Evolutionary conservation across 495 filamentous ascomycete genomes (phyloP).

Genomic region (Penicillium nucicola): DNA sequence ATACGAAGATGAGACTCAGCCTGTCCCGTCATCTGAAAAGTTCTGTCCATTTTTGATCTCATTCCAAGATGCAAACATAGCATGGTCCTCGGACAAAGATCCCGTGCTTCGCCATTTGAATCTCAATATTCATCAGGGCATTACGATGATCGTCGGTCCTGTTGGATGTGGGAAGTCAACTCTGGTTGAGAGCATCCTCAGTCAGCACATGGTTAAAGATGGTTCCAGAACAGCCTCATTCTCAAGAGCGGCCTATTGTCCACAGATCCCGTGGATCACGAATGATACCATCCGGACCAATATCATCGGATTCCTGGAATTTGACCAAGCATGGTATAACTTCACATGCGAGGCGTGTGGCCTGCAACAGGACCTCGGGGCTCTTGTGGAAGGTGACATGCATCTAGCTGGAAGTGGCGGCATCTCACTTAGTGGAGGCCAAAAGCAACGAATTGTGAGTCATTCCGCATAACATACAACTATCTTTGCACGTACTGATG

Average conservation of each 20-base stretch:
- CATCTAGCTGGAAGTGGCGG: conserved; percentile 22
- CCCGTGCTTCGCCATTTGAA: background rate
- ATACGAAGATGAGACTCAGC: no score
- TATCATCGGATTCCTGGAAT: conserved; percentile 11
- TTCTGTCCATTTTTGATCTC: background rate
- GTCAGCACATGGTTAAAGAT: conserved; percentile 6
- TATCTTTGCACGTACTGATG: background rate
- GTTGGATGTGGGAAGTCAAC: conserved; percentile 27
- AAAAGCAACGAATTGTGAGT: conserved; percentile 1
- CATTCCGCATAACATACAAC: no score
- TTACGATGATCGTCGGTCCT: conserved; percentile 10
- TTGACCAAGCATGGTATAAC: background rate
- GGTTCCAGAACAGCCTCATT: background rate
- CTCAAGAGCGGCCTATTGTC: conserved; percentile 30
- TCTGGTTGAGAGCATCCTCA: conserved; percentile 20
- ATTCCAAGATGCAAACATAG: background rate
- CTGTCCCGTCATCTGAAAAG: background rate
- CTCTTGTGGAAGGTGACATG: background rate
- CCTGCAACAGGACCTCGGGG: background rate
- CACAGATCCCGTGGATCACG: conserved; percentile 34
- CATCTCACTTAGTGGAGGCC: background rate
- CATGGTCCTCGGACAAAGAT: background rate
- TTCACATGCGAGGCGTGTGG: background rate
- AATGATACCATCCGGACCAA: conserved; percentile 35
- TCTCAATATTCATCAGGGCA: background rate